These are phyloP conservation scores for Eutypella sp. DNA, from an alignment of 2,329 filamentous ascomycete species.

Conservation along the genomic window DNA sequence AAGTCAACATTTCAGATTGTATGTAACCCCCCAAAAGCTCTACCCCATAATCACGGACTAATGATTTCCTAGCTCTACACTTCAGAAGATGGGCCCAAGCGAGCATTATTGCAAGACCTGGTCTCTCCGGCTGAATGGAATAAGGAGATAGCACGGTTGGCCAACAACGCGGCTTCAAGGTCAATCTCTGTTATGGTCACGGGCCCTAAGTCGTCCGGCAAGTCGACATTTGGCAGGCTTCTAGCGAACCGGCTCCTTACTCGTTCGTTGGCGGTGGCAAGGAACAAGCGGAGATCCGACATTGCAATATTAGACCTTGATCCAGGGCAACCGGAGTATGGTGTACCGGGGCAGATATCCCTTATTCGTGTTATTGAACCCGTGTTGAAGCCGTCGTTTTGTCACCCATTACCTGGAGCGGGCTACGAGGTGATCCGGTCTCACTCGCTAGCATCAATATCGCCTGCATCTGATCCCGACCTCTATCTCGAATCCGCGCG, in stretches of 20 bases:
- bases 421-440: constrained; percentile 46
- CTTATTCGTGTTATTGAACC: constrained; percentile 56
- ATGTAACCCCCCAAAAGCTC: no score
- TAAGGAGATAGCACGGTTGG: constrained; percentile 47
- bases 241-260: constrained; percentile 65
- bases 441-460: constrained; percentile 62
- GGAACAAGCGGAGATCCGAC: constrained; percentile 18
- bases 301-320: constrained; percentile 69
- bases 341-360: constrained; percentile 63
- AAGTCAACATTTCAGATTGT: neutral
- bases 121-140: constrained; percentile 58
- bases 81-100: constrained; percentile 47
- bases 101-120: constrained; percentile 47
- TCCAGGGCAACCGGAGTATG: constrained; percentile 72
- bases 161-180: constrained; percentile 29
- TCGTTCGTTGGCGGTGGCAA: constrained; percentile 22
- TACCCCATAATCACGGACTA: no score
- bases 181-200: constrained; percentile 52
- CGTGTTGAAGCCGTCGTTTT: constrained; percentile 64
- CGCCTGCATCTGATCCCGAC: constrained; percentile 60
- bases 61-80: constrained; percentile 43
- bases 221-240: constrained; percentile 67
- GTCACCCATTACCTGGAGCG: constrained; percentile 43
- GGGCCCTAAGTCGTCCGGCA: constrained; percentile 68
- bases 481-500: constrained; percentile 61